Evolutionary conservation across 2,329 filamentous ascomycete genomes (phyloP).

Genomic region (Sclerotinia borealis): DNA sequence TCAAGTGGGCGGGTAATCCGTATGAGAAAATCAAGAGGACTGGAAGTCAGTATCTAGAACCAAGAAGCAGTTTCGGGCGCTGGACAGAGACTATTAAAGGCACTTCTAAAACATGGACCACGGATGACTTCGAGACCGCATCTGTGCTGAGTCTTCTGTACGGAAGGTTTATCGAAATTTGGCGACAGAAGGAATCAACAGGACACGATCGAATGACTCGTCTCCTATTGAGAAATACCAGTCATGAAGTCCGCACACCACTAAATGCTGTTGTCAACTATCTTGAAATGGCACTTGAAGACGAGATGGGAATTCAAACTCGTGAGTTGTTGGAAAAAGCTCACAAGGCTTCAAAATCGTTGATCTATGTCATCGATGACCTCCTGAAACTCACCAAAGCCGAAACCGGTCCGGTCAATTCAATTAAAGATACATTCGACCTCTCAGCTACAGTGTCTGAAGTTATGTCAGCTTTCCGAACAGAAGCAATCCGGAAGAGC

Average conservation of each 20-base stretch:
- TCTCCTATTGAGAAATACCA: slow-evolving; percentile 43
- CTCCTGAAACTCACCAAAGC: slow-evolving; percentile 82
- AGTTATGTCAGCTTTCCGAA: slow-evolving; percentile 66
- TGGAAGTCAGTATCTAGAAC: slow-evolving; percentile 66
- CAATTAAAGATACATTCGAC: slow-evolving; percentile 78
- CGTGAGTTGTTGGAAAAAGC: slow-evolving; percentile 78
- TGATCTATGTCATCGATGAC: slow-evolving; percentile 93
- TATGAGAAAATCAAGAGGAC: slow-evolving; percentile 72
- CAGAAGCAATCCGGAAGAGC: slow-evolving; percentile 54
- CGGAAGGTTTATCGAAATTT: slow-evolving; percentile 80
- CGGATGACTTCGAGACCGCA: slow-evolving; percentile 82
- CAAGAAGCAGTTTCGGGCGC: slow-evolving; percentile 69
- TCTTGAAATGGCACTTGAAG: slow-evolving; percentile 83
- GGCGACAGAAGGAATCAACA: slow-evolving; percentile 83
- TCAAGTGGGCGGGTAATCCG: slow-evolving; percentile 76
- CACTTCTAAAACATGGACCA: slow-evolving; percentile 79
- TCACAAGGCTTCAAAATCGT: slow-evolving; percentile 83
- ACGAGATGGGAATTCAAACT: slow-evolving; percentile 70
- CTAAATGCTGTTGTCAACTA: slow-evolving; percentile 94
- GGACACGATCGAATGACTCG: slow-evolving; percentile 76
- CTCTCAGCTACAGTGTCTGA: slow-evolving; percentile 64
- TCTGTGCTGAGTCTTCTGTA: slow-evolving; percentile 85
- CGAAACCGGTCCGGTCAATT: slow-evolving; percentile 70
- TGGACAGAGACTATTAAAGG: slow-evolving; percentile 74
- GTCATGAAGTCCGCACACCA: slow-evolving; percentile 81